phyloP scores from a whole-genome alignment of 2,329 filamentous ascomycete species.

The Lasiodiplodia gonubiensis region DNA sequence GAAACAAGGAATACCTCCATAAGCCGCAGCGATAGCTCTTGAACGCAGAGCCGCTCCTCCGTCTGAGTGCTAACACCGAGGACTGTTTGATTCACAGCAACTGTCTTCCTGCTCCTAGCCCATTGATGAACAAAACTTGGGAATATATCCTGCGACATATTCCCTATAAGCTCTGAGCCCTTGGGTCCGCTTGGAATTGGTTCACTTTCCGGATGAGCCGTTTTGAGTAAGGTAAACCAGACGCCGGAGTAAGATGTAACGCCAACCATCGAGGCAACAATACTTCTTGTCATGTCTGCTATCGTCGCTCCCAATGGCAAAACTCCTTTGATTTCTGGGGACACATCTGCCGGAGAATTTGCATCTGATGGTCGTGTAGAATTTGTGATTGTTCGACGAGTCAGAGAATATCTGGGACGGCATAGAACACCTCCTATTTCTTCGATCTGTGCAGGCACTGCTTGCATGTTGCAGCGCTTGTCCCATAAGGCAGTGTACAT shows the following conservation, averaged over 20 bases:
- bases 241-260: neutral
- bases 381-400: neutral
- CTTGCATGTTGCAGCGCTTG: neutral
- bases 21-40: neutral
- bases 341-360: neutral
- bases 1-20: constrained; percentile 1
- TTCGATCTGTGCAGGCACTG: neutral
- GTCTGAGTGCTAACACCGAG: neutral
- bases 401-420: neutral
- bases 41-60: neutral
- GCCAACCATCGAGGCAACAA: neutral
- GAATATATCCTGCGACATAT: neutral
- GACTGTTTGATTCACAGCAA: neutral
- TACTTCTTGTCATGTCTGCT: neutral
- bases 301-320: neutral
- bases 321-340: neutral
- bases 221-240: neutral
- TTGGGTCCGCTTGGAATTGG: neutral
- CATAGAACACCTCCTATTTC: neutral
- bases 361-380: neutral
- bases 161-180: neutral
- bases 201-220: neutral
- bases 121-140: neutral
- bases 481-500: neutral
- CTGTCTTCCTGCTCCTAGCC: neutral